Evolutionary conservation across 2,329 filamentous ascomycete genomes (phyloP), one percentile per base, ranked within the genome.

Genomic region (Fusarium secorum): DNA sequence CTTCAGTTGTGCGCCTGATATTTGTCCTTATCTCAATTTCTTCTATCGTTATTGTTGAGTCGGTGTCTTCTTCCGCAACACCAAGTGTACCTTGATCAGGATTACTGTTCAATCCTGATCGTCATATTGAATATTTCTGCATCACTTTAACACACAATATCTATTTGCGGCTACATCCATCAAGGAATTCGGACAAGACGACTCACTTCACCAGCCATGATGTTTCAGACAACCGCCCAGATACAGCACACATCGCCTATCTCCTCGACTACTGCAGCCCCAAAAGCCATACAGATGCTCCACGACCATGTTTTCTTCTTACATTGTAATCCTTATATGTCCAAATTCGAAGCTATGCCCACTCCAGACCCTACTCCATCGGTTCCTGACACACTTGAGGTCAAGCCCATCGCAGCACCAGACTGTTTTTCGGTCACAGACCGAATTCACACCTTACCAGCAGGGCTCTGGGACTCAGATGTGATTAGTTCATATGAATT

Each of bases 401-500:
- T 75, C 35, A 65, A 60, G 22, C 73, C 76, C 28, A 62, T 77
- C 32, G 74, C 71, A 22, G 70, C 77, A 41, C 78, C 79, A n/a
- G 75, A 77, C 51, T 79, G 81, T 68, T 88, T 85, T 78, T 79
- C 81, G 35, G 85, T 88, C 28, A 85, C 81, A 11, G 85, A 86
- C 68, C 79, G 82, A 39, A 81, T 87, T 11, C 85, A 87, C 71
- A 81, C 85, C 39, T 79, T 88, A 28, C 86, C 86, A 7, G 85
- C 85, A 18, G 86, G 86, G 5, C 80, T 89, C 32, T 88, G 85
- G 86, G 85, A 86, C 73, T 84, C 82, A 55, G 83, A 85, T 51
- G 84, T 88, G 11, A 81, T 85, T 56, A 88, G 86, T 79, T 83
- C 77, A 10, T 86, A 87, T 74, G 86, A 88, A 77, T 85, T 88